Percentiles rank a stretch among this genome's conserved stretches.
Conservation (phyloP, 2,329 filamentous ascomycete genomes). For the Scedosporium boydii region DNA sequence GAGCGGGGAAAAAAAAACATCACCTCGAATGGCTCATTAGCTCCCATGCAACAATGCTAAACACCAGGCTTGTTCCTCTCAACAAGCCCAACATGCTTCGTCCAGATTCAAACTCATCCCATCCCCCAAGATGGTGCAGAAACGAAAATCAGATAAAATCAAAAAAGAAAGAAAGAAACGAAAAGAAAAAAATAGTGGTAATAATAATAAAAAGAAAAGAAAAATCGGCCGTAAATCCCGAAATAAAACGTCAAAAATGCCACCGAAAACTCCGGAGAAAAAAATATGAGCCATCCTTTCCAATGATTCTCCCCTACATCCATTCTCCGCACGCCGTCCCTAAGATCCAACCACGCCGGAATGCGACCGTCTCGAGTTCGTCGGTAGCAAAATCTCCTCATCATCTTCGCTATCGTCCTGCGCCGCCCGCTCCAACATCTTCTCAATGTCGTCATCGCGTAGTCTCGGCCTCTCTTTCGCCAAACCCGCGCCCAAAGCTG, state of each 20-base stretch:
- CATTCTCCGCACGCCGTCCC: neutral
- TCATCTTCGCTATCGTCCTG: slow-evolving; percentile 43
- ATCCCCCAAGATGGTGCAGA: too few relatives aligned
- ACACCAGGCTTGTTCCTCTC: neutral
- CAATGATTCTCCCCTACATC: neutral
- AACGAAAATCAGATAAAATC: too few relatives aligned
- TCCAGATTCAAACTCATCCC: neutral
- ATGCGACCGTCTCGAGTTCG: neutral
- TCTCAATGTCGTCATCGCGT: slow-evolving; percentile 47
- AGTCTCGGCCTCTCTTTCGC: slow-evolving; percentile 15
- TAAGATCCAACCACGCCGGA: neutral
- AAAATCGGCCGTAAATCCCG: neutral
- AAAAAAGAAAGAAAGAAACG: neutral
- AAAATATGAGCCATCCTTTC: neutral
- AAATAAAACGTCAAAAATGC: neutral
- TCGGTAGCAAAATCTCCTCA: slow-evolving; percentile 45
- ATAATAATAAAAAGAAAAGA: neutral
- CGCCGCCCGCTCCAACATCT: slow-evolving; percentile 45
- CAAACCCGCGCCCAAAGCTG: slow-evolving; percentile 29
- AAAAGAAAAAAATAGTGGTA: neutral
- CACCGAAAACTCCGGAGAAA: neutral
- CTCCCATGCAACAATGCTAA: neutral
- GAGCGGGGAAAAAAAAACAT: neutral
- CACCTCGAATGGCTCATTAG: neutral
- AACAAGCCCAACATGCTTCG: neutral